Base-by-base conservation (phyloP, 768 basidiomycete genomes). In the Lenzites betulinus region DNA sequence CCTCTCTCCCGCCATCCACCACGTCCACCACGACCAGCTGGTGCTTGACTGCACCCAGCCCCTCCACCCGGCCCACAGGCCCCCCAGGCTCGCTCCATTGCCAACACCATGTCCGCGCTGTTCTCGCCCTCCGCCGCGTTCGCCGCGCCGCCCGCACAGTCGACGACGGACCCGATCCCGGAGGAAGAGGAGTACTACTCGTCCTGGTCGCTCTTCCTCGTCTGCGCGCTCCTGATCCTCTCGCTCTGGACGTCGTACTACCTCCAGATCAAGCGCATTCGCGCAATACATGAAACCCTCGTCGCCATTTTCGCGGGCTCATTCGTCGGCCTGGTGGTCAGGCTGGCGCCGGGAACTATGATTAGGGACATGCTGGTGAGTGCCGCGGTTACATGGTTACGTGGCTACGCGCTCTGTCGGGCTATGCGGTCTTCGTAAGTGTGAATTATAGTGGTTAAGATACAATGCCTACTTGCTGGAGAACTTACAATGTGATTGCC, bases 221-320 rank as follows among this genome's bases (percentile, higher is more conserved):
- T 94, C 67, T 93, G 93, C 78, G 74, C 93, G 63, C 87, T 99
- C 35, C 89, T 99, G 62, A 90, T 98, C 55, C 79, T 97, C 64
- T 97, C 96, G 8, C 84, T 99, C 59, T 93, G 89, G 84, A 97
- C 94, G 22, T 95, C 93, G 26, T 99, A 99, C 78, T 98, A 98
- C 70, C 86, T 99, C 4, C 95, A 98, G 80, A 93, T 98, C 70
- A 94, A 95, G 73, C 83, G 90, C 51, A 99, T 99, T 77, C 86
- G 95, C 57, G 90, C 93, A 18, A 84, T 99, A 13, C 95, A 99
- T 68, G 97, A 99, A 76, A 99, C 97, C 0, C 80, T 98, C 30
- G 92, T 99, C 20, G 91, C 95, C 22, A 94, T 98, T 64, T 86
- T 95, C 70, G 94, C 95, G 7, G 95, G 97, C 42, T 98, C 97